Evolutionary conservation across 2,329 filamentous ascomycete genomes (phyloP).

Genomic region (Trichoderma sp.): DNA sequence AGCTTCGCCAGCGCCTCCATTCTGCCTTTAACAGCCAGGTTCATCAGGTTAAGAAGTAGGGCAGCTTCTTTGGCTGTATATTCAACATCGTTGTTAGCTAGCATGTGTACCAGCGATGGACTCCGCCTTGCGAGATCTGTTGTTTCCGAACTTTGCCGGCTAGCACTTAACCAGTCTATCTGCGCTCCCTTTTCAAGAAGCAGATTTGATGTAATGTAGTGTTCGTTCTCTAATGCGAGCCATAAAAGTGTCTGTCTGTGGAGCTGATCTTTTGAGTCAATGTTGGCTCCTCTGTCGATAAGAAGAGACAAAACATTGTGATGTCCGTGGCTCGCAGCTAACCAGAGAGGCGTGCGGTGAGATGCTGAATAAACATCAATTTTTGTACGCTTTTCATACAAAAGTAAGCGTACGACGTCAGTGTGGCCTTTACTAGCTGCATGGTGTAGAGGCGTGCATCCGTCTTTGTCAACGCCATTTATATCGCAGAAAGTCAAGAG

Average conservation of each 20-base stretch:
- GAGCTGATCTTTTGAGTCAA: not conserved
- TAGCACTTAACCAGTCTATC: not conserved
- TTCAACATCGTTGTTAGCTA: not conserved
- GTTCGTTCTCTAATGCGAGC: not conserved
- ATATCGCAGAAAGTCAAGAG: not conserved
- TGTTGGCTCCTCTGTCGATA: not conserved
- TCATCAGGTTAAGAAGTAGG: not conserved
- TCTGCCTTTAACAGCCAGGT: not conserved
- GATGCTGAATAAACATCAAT: not conserved
- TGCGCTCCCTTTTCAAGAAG: not conserved
- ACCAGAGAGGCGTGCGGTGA: not conserved
- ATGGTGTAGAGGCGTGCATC: not conserved
- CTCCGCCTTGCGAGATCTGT: no score
- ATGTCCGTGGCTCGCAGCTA: not conserved
- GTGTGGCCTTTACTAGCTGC: not conserved
- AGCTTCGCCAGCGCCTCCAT: not conserved
- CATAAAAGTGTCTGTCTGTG: not conserved
- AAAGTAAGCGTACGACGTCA: not conserved
- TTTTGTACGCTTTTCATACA: not conserved
- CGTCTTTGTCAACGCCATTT: not conserved
- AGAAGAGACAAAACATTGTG: not conserved
- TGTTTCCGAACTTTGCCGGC: no score
- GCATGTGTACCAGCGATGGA: not conserved
- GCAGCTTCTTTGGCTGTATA: not conserved
- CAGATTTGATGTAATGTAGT: not conserved